These are phyloP conservation scores for Mortierella hygrophila DNA, from an alignment of 192 early-diverging fungal genomes.

Conservation along the genomic window DNA sequence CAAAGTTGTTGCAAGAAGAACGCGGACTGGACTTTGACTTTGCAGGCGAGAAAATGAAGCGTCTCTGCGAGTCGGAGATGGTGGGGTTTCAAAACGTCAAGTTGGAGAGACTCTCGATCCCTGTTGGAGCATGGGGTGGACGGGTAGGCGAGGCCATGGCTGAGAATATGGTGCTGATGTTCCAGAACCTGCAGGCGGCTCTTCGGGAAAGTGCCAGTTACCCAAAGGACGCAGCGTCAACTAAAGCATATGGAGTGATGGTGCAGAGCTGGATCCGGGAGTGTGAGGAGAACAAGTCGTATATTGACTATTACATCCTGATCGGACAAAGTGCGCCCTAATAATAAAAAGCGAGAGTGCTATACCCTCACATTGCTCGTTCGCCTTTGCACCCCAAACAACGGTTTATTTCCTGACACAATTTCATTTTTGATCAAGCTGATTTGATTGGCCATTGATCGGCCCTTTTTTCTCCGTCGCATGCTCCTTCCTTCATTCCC, in stretches of 20 bases:
- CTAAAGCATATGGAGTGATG: conserved; percentile 48
- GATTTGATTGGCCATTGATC: not conserved
- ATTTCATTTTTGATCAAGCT: too few species aligned
- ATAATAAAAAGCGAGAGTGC: not conserved
- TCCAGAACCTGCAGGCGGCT: conserved; percentile 49
- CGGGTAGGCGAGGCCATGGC: conserved; percentile 52
- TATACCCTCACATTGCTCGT: not conserved
- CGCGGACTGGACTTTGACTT: conserved; percentile 54
- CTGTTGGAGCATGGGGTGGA: conserved; percentile 52
- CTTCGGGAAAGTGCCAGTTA: conserved; percentile 8
- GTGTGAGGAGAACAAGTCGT: conserved; percentile 49
- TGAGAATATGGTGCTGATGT: conserved; percentile 54
- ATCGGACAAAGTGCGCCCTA: conserved; percentile 24
- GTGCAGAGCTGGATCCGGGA: conserved; percentile 55
- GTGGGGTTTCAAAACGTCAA: conserved; percentile 46
- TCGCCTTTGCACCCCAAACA: too few species aligned
- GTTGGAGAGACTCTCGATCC: conserved; percentile 51
- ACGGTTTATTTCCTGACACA: too few species aligned
- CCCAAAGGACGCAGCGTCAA: not conserved
- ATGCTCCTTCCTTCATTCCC: not conserved
- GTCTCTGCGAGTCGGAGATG: conserved; percentile 36
- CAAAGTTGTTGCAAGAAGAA: conserved; percentile 44
- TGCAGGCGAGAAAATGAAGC: conserved; percentile 54
- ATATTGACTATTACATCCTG: conserved; percentile 50
- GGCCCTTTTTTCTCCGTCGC: not conserved